Evolutionary conservation across 2,329 filamentous ascomycete genomes (phyloP), one percentile per base, ranked within the genome.

Genomic region (Lecanicillium sp.): DNA sequence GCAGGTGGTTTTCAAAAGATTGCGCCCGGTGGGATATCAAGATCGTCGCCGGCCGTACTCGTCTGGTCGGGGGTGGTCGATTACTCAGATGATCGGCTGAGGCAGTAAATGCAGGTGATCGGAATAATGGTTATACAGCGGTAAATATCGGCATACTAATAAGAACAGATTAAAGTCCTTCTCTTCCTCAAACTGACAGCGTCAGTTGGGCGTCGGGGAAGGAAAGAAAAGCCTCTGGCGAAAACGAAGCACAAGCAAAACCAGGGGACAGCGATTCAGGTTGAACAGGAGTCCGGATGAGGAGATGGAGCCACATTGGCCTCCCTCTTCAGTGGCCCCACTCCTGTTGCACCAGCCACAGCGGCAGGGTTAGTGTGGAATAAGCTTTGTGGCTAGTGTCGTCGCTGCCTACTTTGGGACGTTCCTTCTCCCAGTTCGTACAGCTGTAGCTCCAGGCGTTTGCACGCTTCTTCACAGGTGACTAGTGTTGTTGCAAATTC

Each of bases 121-220:
- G 39, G n/a, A 33, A 33, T 18, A 37, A 41, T 17, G 19, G 20
- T 37, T 29, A 33, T 16, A 37, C 29, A 5, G 22, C 12, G n/a
- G n/a, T 33, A 12, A 19, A 33, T 12, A 33, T n/a, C n/a, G 9
- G 34, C 33, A 37, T 33, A 27, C n/a, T 25, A 29, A n/a, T 17
- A 29, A 29, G 16, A 28, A 35, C 13, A 12, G 14, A 20, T 18
- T 29, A 18, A 12, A 16, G 5, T 16, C 38, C 32, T 33, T 27
- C 29, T n/a, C 13, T 36, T 33, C 29, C 19, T 17, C 20, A 12
- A 33, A 18, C 33, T 11, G 32, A 41, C 38, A n/a, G 14, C 11
- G 22, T 17, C 39, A 33, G 39, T 37, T 37, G 39, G n/a, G 35
- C 28, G 33, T 37, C 29, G 34, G 28, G 18, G 34, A 41, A 17